Conservation (phyloP, 129 eudicot species). For the Centaurea solstitialis region DNA sequence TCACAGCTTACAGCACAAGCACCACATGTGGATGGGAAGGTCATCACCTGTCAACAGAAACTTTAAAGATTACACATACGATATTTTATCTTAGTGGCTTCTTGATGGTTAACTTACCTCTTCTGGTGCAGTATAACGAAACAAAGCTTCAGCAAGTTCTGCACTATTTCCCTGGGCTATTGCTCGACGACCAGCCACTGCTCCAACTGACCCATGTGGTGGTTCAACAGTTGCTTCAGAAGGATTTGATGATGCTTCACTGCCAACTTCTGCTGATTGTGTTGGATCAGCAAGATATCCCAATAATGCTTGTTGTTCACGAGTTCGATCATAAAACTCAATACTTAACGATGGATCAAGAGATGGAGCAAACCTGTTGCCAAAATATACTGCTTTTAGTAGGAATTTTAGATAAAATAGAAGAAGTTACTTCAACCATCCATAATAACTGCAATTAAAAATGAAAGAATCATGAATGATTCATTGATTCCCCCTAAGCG, state of each 20-base stretch:
- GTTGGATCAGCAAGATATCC: constrained; percentile 54
- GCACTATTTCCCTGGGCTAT: constrained; percentile 67
- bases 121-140: constrained; percentile 75
- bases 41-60: constrained; percentile 59
- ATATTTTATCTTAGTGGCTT: neutral
- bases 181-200: constrained; percentile 67
- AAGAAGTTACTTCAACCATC: neutral
- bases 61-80: neutral
- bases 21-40: constrained; percentile 72
- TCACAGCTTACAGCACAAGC: constrained; percentile 69
- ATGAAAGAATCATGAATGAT: neutral
- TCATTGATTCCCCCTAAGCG: neutral
- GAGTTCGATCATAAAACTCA: constrained; percentile 61
- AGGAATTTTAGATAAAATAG: neutral
- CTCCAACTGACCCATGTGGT: constrained; percentile 82
- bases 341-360: constrained; percentile 61
- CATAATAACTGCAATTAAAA: neutral
- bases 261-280: constrained; percentile 28
- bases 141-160: constrained; percentile 64
- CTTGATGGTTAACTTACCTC: constrained; percentile 36
- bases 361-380: constrained; percentile 65
- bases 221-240: constrained; percentile 40
- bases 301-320: constrained; percentile 55
- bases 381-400: neutral
- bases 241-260: neutral